Base-by-base conservation (phyloP, 805 yeast species). In the Candida nanaspora region DNA sequence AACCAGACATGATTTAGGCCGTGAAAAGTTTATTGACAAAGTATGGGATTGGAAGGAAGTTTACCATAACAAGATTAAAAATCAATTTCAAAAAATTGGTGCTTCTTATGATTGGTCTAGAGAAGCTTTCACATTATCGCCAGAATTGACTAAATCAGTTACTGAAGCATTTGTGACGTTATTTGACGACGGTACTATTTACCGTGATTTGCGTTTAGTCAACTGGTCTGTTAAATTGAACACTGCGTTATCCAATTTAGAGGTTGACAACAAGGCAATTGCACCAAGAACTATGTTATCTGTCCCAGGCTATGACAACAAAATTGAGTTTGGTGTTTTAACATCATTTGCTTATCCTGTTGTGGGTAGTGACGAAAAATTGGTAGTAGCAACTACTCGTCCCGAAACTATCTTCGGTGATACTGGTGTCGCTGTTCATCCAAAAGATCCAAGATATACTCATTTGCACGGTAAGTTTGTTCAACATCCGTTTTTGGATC, bases 31-130 rank as follows among this genome's bases (percentile, higher is more conserved):
- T 52, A 68, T 86, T 42, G 82, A 74, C 30, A 82, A 83, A 59
- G 96, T 93, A 25, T 93, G 98, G 98, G 95, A 87, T 52, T 93
- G 98, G 98, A 93, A 93, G 63, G 94, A 88, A 47, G 88, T 83
- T 46, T 93, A 93, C 68, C 97, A 93, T 53, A 63, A 63, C 42
- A 82, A 84, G 55, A 93, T 93, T 63, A 86, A 85, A 69, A 61
- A 72, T 49, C 98, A 93, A 69, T 78, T 91, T 59, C 70, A 78
- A 63, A 78, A 78, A 47, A 74, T 93, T 59, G 98, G 98, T 63
- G 96, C 97, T 22, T 93, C 98, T 16, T 93, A 88, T 56, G 98
- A 89, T 62, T 93, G 98, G 98, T 61, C 74, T 29, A 81, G 91
- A 60, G 98, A 93, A 68, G 95, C 87, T 10, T 93, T 93, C 71